Evolutionary conservation across 2,329 filamentous ascomycete genomes (phyloP).

Genomic region (Xylaria sp.): DNA sequence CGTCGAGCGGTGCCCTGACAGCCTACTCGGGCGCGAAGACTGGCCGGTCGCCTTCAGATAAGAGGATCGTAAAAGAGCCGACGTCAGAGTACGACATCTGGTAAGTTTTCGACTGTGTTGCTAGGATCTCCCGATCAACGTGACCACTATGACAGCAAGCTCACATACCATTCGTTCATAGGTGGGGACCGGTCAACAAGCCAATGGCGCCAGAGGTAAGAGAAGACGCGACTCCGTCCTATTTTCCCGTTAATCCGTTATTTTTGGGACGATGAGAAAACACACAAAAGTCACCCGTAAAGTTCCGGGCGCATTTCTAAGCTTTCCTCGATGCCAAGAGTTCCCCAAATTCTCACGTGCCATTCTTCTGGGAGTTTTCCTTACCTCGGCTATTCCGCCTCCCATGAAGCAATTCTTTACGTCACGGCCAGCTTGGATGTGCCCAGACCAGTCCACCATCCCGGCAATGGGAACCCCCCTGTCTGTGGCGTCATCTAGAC

Average conservation of each 20-base stretch:
- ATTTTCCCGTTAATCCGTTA: not conserved
- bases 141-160: conserved; percentile 11
- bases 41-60: conserved; percentile 91
- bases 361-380: not conserved
- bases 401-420: conserved; percentile 13
- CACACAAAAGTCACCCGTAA: not conserved
- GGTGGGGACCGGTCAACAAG: conserved; percentile 98
- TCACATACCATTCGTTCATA: conserved; percentile 31
- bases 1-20: conserved; percentile 87
- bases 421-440: conserved; percentile 7
- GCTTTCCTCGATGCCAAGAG: not conserved
- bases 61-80: conserved; percentile 91
- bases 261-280: too few relatives aligned
- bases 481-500: conserved; percentile 26
- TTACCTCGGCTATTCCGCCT: conserved; percentile 10
- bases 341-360: not conserved
- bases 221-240: conserved; percentile 19
- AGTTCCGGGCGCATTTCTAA: not conserved
- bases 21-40: conserved; percentile 99
- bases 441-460: conserved; percentile 5
- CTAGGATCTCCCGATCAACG: not conserved
- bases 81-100: conserved; percentile 88
- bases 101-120: conserved; percentile 38
- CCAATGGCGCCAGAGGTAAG: conserved; percentile 95
- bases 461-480: conserved; percentile 20